phyloP scores from a whole-genome alignment of 1,284 basidiomycete genomes.

The Ganoderma multipileum region DNA sequence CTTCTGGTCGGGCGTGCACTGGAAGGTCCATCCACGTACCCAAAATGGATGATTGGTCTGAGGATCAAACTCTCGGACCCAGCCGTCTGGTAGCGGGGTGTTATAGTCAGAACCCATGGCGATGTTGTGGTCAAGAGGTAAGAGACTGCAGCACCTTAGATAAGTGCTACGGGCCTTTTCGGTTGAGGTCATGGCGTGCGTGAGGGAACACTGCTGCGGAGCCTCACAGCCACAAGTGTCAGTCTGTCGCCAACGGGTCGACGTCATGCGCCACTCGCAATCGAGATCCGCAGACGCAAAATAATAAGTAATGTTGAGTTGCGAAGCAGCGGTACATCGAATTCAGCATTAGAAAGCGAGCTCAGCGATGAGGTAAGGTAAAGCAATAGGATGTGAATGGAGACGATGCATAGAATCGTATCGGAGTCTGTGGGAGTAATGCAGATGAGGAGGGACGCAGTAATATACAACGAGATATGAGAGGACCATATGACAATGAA shows the following conservation, averaged over 20 bases:
- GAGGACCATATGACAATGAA: no score
- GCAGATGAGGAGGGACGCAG: background rate
- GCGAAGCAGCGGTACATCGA: background rate
- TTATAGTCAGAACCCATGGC: slow-evolving; percentile 33
- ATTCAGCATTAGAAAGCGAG: background rate
- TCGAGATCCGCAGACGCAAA: background rate
- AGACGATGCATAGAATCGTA: background rate
- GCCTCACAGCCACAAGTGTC: background rate
- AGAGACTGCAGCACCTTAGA: background rate
- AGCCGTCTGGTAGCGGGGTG: slow-evolving; percentile 60
- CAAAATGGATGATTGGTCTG: slow-evolving; percentile 52
- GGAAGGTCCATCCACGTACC: slow-evolving; percentile 37
- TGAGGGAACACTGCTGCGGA: background rate
- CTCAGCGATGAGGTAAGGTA: background rate
- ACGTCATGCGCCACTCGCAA: background rate
- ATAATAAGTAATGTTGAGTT: background rate
- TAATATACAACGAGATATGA: background rate
- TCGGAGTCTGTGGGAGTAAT: background rate
- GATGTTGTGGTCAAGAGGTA: slow-evolving; percentile 13
- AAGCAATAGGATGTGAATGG: background rate
- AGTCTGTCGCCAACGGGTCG: background rate
- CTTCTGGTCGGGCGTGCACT: slow-evolving; percentile 6
- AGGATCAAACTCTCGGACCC: slow-evolving; percentile 62
- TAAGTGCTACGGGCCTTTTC: background rate
- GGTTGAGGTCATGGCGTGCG: background rate